These are phyloP conservation scores for Lachancea meyersii DNA, from an alignment of 805 yeast species.

Conservation along the genomic window DNA sequence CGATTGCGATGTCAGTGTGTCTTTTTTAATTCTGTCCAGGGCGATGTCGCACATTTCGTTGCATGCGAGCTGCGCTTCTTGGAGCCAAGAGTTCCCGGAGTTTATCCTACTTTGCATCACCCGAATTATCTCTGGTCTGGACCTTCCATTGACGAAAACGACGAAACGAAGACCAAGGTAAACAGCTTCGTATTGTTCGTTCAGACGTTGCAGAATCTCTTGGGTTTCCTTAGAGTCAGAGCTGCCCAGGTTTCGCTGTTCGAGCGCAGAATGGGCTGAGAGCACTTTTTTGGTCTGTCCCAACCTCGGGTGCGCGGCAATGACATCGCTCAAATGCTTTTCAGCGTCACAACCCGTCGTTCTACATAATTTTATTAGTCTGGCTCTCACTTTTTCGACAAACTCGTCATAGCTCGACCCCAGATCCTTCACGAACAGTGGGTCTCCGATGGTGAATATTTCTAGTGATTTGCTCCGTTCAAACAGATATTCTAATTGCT, in stretches of 20 bases:
- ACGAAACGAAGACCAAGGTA: slow-evolving; percentile 78
- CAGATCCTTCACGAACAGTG: slow-evolving; percentile 8
- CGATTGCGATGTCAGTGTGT: slow-evolving; percentile 18
- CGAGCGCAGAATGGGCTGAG: slow-evolving; percentile 60
- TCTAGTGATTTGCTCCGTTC: slow-evolving; percentile 21
- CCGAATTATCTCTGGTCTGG: slow-evolving; percentile 56
- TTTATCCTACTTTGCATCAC: slow-evolving; percentile 54
- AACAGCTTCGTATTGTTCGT: slow-evolving; percentile 53
- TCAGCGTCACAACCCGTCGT: slow-evolving; percentile 24
- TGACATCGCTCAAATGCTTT: slow-evolving; percentile 42
- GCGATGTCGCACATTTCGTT: slow-evolving; percentile 93
- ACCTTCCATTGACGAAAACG: slow-evolving; percentile 81
- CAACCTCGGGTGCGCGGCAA: slow-evolving; percentile 87
- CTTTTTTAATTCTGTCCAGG: slow-evolving; percentile 59
- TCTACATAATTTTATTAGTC: slow-evolving; percentile 33
- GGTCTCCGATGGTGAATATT: slow-evolving; percentile 13
- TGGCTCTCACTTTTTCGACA: slow-evolving; percentile 41
- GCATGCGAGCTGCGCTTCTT: slow-evolving; percentile 63
- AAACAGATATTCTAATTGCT: slow-evolving; percentile 16
- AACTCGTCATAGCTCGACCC: slow-evolving; percentile 33
- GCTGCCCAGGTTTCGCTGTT: slow-evolving; percentile 59
- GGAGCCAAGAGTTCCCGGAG: slow-evolving; percentile 22
- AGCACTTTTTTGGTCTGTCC: slow-evolving; percentile 57
- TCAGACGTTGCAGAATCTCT: slow-evolving; percentile 44
- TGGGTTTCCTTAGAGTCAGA: slow-evolving; percentile 40